Evolutionary conservation across 306 rosid genomes (phyloP).

Genomic region (Sicyos baderoa): DNA sequence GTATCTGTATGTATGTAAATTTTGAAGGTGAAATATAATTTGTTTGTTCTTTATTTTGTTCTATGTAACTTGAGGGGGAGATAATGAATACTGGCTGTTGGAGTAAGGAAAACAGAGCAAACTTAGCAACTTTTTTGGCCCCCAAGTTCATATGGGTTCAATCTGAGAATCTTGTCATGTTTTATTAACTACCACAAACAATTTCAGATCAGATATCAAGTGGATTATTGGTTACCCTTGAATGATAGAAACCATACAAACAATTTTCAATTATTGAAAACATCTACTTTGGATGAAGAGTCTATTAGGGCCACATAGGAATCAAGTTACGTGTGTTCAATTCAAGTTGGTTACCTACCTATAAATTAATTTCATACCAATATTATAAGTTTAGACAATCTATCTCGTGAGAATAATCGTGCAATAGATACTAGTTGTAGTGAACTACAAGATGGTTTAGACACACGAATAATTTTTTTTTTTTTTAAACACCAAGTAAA

Average conservation of each 20-base stretch:
- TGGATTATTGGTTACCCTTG: neutral
- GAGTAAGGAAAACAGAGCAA: neutral
- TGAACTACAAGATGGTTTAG: no score
- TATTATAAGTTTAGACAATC: no score
- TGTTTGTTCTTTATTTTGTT: slow-evolving; percentile 7
- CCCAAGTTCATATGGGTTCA: neutral
- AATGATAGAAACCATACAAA: neutral
- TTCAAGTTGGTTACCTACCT: no score
- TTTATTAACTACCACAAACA: neutral
- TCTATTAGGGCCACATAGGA: neutral
- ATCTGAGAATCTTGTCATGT: neutral
- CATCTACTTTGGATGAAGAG: no score
- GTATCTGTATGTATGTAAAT: slow-evolving; percentile 13
- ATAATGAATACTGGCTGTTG: neutral
- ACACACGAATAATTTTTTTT: no score
- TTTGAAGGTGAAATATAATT: slow-evolving; percentile 15
- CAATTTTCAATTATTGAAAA: neutral
- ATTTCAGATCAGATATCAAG: neutral
- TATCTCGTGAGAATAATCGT: no score
- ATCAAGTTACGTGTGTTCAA: no score
- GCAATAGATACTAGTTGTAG: no score
- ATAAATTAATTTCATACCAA: no score
- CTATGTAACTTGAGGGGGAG: neutral
- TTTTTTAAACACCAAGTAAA: no score
- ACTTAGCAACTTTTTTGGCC: neutral